Evolutionary conservation across 495 filamentous ascomycete species (phyloP), one percentile per base, ranked within the genome.

Genomic region (Talaromyces trachyspermus): DNA sequence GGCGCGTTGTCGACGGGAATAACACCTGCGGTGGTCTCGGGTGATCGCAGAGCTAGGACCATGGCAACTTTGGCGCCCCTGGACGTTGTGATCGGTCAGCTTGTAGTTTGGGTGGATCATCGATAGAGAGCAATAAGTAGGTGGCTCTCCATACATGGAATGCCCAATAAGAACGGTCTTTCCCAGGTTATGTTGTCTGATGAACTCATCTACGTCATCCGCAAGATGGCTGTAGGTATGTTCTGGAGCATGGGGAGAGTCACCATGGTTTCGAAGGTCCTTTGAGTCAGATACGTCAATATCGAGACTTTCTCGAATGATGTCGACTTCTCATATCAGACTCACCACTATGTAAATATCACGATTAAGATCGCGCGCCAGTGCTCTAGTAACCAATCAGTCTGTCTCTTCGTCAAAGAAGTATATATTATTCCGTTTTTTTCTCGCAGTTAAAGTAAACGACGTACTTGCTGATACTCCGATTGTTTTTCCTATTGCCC

Each of bases 61-160:
- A 97, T 95, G 43, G 88, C 91, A 2, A 84, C 81, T 74, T 98
- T 98, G 29, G 92, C 92, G 43, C 94, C 94, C 86, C 86, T 89
- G 35, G 2, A 50, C n/a, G n/a, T n/a, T n/a, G n/a, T n/a, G n/a
- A n/a, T n/a, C n/a, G n/a, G n/a, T n/a, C n/a, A n/a, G n/a, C n/a
- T n/a, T n/a, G n/a, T n/a, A n/a, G n/a, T n/a, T n/a, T n/a, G n/a
- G n/a, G n/a, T n/a, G n/a, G n/a, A n/a, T n/a, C n/a, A n/a, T n/a
- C n/a, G n/a, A n/a, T n/a, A n/a, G n/a, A n/a, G n/a, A n/a, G 26
- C 11, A 30, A 12, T 12, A 26, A 17, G 26, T n/a, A 42, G 14
- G 15, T 7, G 5, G 4, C n/a, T n/a, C n/a, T 17, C 2, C 79
- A 49, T 69, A 90, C 91, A 98, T 98, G 1, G 90, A 95, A 68